A percentile compares a stretch with the other conserved stretches of the same genome.
phyloP scores from a whole-genome alignment of 2,329 filamentous ascomycete genomes.

The Hypoxylon rubiginosum region DNA sequence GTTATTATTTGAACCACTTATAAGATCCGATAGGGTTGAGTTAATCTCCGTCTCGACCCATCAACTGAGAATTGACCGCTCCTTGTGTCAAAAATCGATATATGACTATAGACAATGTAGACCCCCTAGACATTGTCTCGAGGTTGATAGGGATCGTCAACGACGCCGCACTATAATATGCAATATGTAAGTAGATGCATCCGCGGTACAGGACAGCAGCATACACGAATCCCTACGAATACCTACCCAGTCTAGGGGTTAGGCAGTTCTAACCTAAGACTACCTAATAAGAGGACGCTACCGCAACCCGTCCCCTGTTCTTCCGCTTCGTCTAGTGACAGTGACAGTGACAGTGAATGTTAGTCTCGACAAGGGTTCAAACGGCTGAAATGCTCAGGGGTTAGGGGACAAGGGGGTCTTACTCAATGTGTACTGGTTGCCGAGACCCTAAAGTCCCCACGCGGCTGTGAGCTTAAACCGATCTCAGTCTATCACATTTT shows the following conservation, averaged over 20 bases:
- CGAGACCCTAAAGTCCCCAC: slow-evolving; percentile 11
- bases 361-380: no score
- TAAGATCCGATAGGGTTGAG: neutral
- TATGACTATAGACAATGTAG: neutral
- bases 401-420: slow-evolving; percentile 19
- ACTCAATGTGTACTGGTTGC: slow-evolving; percentile 24
- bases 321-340: slow-evolving; percentile 8
- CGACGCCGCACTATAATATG: neutral
- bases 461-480: slow-evolving; percentile 43
- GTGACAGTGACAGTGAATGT: no score
- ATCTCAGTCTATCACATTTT: slow-evolving; percentile 29
- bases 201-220: neutral
- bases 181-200: neutral
- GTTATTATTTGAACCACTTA: neutral
- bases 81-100: neutral
- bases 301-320: no score
- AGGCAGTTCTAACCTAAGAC: slow-evolving; percentile 14
- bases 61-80: neutral
- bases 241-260: neutral
- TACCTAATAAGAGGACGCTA: neutral
- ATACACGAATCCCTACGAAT: neutral
- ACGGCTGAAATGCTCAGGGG: slow-evolving; percentile 12
- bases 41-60: neutral
- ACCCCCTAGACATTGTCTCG: neutral
- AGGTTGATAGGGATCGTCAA: neutral